Evolutionary conservation across 768 basidiomycete species (phyloP), one percentile per base, ranked within the genome.

Genomic region (Mycena galopus): DNA sequence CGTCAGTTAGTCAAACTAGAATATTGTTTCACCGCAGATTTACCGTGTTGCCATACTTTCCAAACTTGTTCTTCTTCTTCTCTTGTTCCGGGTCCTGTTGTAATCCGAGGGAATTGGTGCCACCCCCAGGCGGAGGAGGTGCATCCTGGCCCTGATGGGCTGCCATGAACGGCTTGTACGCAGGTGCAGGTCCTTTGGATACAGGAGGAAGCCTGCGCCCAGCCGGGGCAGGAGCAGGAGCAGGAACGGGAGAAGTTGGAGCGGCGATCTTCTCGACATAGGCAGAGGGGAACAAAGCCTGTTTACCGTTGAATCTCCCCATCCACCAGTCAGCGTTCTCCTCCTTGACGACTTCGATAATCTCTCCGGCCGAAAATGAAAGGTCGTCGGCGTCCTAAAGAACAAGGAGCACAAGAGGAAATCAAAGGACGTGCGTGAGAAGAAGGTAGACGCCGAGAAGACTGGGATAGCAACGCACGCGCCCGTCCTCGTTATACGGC

Each of bases 311-410:
- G 67, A 87, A 76, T 71, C 81, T 85, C 30, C 96, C 95, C 10
- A 87, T 89, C 95, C 94, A 97, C 96, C 96, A 96, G 79, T 96
- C 96, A 4, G 85, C 85, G 69, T 96, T 95, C 55, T 90, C 93
- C 78, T 96, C 94, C 69, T 92, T 89, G 50, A 94, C 79, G 68
- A 97, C 87, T 68, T 94, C 93, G 69, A 97, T 88, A 55, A 90
- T 84, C 77, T 96, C 96, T 4, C 94, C 96, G 0, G 88, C 80
- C 30, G 83, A 79, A 86, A 97, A 96, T 1, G 91, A 88, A 10
- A 97, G 85, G 78, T 97, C 96, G n/a, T 92, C 89, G 16, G 87
- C 84, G 75, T 95, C 93, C 93, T 96, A 77, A 14, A 65, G 64
- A 32, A 16, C 35, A n/a, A n/a, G n/a, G n/a, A n/a, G n/a, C n/a